phyloP scores from a whole-genome alignment of 495 filamentous ascomycete species.

The Penicillium alfredii region DNA sequence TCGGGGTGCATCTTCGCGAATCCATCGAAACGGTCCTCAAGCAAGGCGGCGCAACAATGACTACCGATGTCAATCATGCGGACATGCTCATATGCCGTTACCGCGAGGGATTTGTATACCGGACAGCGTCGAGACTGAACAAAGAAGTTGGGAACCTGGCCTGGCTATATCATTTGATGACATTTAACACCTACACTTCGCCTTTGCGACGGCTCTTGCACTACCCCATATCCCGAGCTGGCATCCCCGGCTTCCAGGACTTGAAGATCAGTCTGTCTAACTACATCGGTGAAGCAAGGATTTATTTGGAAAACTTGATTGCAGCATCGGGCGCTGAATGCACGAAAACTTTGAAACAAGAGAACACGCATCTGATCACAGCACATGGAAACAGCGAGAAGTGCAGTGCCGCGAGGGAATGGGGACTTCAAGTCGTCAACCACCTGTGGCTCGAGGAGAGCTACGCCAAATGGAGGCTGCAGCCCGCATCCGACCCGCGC shows the following conservation, averaged over 20 bases:
- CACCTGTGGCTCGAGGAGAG: conserved; percentile 97
- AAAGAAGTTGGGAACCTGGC: conserved; percentile 87
- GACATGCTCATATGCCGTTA: conserved; percentile 83
- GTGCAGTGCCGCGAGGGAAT: conserved; percentile 82
- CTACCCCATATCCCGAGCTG: conserved; percentile 71
- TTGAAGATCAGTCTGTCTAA: conserved; percentile 84
- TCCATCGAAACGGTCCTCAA: conserved; percentile 66
- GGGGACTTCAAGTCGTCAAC: conserved; percentile 85
- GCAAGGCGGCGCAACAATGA: conserved; percentile 62
- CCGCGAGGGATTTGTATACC: conserved; percentile 74
- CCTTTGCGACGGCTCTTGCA: conserved; percentile 77
- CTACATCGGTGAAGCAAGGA: conserved; percentile 88
- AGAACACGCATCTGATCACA: conserved; percentile 93
- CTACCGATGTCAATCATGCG: conserved; percentile 59
- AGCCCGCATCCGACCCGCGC: conserved; percentile 57
- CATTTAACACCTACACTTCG: conserved; percentile 78
- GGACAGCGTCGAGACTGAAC: conserved; percentile 61
- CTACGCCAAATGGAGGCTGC: conserved; percentile 77
- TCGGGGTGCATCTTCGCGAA: conserved; percentile 56
- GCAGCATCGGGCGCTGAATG: conserved; percentile 75
- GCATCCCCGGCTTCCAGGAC: conserved; percentile 72
- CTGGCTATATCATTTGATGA: conserved; percentile 91
- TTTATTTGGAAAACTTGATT: conserved; percentile 90
- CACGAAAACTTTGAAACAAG: conserved; percentile 86
- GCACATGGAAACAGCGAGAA: conserved; percentile 86